Conservation (phyloP, 169 alveolate species). For the Eimeria sp. region DNA sequence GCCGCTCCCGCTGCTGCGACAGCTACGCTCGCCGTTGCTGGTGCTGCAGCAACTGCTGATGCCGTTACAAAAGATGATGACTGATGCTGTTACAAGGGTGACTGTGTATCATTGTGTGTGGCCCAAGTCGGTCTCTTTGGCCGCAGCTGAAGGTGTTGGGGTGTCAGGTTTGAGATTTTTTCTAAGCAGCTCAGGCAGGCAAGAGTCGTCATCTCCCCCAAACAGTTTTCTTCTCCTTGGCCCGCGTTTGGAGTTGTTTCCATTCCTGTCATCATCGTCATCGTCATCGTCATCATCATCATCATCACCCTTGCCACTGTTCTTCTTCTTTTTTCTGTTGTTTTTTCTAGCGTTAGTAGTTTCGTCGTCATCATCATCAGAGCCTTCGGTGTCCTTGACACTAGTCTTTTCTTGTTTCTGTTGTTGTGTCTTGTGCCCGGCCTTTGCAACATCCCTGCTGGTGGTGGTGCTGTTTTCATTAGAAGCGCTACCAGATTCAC, state of each 20-base stretch:
- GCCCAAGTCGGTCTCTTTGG: constrained; percentile 20
- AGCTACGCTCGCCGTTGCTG: background rate
- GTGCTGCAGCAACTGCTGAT: constrained; percentile 26
- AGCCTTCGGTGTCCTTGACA: background rate
- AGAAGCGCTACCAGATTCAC: background rate
- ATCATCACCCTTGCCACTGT: background rate
- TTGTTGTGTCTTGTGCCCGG: background rate
- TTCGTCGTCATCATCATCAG: background rate
- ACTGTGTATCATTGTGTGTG: constrained; percentile 5
- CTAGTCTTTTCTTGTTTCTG: background rate
- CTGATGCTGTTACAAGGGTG: background rate
- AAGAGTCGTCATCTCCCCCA: constrained; percentile 70
- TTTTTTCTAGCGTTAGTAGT: background rate
- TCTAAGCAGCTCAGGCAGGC: constrained; percentile 57
- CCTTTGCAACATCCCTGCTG: background rate
- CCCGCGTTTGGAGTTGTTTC: constrained; percentile 10
- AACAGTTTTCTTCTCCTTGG: constrained; percentile 57
- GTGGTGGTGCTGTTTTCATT: background rate
- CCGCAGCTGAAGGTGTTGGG: constrained; percentile 67
- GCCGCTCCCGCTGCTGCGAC: background rate
- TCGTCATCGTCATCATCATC: constrained; percentile 28
- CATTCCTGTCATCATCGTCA: constrained; percentile 32
- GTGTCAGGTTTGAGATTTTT: constrained; percentile 45
- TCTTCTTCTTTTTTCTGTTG: background rate
- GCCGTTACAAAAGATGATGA: background rate